A percentile compares a stretch with the other conserved stretches of the same genome.
phyloP scores from a whole-genome alignment of 345 rosid genomes.

The Eucalyptus microcorys region DNA sequence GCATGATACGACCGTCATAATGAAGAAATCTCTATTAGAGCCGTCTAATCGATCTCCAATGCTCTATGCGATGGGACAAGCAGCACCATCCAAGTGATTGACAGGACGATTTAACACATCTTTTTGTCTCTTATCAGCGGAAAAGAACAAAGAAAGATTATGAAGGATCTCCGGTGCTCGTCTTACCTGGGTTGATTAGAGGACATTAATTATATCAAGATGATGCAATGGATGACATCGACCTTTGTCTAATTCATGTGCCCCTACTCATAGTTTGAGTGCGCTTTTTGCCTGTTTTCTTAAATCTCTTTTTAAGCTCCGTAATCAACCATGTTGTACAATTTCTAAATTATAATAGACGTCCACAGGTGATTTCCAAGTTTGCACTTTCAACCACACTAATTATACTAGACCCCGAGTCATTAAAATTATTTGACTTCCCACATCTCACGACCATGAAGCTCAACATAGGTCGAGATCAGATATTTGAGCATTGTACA shows the following conservation, averaged over 20 bases:
- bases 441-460: neutral
- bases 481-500: neutral
- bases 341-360: neutral
- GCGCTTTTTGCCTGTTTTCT: neutral
- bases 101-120: neutral
- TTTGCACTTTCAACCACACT: neutral
- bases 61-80: neutral
- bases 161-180: neutral
- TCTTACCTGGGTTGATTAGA: neutral
- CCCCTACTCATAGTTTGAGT: neutral
- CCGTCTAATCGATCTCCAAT: neutral
- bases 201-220: neutral
- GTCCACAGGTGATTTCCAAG: neutral
- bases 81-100: neutral
- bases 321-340: neutral
- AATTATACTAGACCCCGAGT: neutral
- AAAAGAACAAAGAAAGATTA: neutral
- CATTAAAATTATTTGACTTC: neutral
- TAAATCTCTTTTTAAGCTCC: neutral
- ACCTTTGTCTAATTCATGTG: neutral
- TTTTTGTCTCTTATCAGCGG: neutral
- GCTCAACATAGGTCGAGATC: neutral
- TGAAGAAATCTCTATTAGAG: neutral
- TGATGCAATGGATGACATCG: neutral
- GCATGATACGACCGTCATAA: neutral